These are phyloP conservation scores for Clavispora fructus DNA, from an alignment of 805 yeast species.

Conservation along the genomic window DNA sequence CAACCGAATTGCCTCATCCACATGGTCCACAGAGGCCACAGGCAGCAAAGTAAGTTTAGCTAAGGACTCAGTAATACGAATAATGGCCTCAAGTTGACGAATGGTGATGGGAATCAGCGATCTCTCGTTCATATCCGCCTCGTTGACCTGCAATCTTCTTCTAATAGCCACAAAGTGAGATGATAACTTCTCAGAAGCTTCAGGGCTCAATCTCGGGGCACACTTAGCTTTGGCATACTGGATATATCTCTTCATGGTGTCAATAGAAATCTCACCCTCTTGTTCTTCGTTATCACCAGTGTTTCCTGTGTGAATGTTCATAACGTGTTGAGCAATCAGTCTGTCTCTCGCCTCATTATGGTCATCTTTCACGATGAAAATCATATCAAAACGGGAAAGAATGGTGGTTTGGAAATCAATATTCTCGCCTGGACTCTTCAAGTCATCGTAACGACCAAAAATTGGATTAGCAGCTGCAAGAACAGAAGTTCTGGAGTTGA, in stretches of 20 bases:
- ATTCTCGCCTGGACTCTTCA: conserved; percentile 95
- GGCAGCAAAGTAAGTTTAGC: conserved; percentile 84
- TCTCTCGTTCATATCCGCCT: conserved; percentile 75
- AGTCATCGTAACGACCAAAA: conserved; percentile 93
- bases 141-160: conserved; percentile 74
- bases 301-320: conserved; percentile 89
- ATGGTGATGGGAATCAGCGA: conserved; percentile 96
- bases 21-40: conserved; percentile 82
- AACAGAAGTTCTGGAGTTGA: conserved; percentile 94
- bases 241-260: conserved; percentile 85
- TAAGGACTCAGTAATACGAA: conserved; percentile 89
- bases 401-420: conserved; percentile 97
- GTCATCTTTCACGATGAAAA: conserved; percentile 92
- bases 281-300: conserved; percentile 38
- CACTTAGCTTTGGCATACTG: conserved; percentile 85
- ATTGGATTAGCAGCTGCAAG: conserved; percentile 98
- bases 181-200: conserved; percentile 84
- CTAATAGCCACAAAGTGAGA: conserved; percentile 91
- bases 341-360: conserved; percentile 83
- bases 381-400: conserved; percentile 97
- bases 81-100: conserved; percentile 95
- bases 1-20: conserved; percentile 89
- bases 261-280: conserved; percentile 84
- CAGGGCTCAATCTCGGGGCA: conserved; percentile 87
- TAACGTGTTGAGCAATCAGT: conserved; percentile 89